Percentiles rank a stretch among this genome's conserved stretches.
These are phyloP conservation scores for Irpex lacteus DNA, from an alignment of 1,284 basidiomycete genomes.

Conservation along the genomic window DNA sequence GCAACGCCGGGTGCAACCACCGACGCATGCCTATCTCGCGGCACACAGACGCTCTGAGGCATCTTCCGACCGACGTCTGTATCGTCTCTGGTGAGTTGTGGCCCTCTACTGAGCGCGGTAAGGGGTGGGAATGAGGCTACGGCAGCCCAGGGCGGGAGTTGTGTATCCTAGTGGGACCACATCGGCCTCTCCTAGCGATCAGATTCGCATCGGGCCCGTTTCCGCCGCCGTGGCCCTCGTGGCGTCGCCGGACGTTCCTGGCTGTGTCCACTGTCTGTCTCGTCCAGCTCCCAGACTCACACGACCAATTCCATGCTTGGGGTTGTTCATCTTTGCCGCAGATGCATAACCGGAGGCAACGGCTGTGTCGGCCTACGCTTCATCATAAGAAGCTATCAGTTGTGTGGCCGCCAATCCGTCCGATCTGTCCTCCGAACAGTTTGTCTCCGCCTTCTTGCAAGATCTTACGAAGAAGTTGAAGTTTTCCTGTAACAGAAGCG, in stretches of 20 bases:
- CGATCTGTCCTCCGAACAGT: not conserved
- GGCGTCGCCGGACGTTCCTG: not conserved
- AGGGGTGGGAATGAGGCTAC: not conserved
- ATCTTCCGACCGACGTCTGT: not conserved
- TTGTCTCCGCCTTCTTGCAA: not conserved
- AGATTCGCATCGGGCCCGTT: not conserved
- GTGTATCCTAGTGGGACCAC: not conserved
- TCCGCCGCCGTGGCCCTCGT: not conserved
- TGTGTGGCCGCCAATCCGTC: no score
- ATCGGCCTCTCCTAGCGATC: not conserved
- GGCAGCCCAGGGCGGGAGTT: not conserved
- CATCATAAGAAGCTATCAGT: not conserved
- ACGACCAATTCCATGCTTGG: not conserved
- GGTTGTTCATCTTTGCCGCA: not conserved
- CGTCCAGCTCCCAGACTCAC: not conserved
- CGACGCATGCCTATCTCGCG: not conserved
- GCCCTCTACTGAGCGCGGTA: not conserved
- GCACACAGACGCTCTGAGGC: not conserved
- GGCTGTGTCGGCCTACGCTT: not conserved
- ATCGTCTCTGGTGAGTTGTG: not conserved
- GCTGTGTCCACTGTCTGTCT: not conserved
- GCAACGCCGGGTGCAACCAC: not conserved
- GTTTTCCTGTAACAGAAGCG: not conserved
- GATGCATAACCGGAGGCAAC: not conserved
- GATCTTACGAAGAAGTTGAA: not conserved